Evolutionary conservation across 495 filamentous ascomycete species (phyloP), one percentile per base, ranked within the genome.

Genomic region (Penicillium parvum): DNA sequence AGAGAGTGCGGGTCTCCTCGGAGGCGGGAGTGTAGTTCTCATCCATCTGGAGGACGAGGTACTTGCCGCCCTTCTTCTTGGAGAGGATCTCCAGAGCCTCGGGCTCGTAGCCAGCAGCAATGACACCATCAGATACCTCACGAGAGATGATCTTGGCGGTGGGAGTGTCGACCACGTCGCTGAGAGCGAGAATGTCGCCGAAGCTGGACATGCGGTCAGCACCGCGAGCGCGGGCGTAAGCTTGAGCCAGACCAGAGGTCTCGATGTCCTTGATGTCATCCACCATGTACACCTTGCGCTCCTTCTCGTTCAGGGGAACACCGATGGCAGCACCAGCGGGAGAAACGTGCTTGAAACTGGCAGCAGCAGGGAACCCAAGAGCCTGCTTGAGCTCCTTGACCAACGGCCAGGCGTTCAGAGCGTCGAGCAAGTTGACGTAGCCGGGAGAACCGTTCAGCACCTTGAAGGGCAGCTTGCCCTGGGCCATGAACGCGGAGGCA

Each of bases 321-420:
- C 90, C 92, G 57, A 98, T 89, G 40, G 92, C 92, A 34, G 92
- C 92, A 51, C 92, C 92, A 27, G 92, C 92, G 6, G 92, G 92
- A 4, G 94, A 97, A 27, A 97, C 92, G 61, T 97, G 94, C 78
- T 98, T 98, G 83, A 98, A 98, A 64, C 87, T 94, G 36, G 92
- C 91, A 14, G 92, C 94, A 18, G 92, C 92, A n/a, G 94, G 87
- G 59, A 82, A 79, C 50, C 83, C 78, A 3, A 96, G 79, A 22
- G 90, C 86, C 45, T 82, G 73, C 76, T 91, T 92, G 47, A 98
- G 76, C 73, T 98, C 92, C 77, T 95, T 96, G 40, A 98, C 92
- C 20, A 98, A 69, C 4, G 85, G 85, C 92, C 92, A 98, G 43
- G 89, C 85, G 71, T 98, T 98, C 54, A 98, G 79, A 33, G 90